phyloP scores from a whole-genome alignment of 352 stramenopile genomes.

The Phytophthora cactorum region DNA sequence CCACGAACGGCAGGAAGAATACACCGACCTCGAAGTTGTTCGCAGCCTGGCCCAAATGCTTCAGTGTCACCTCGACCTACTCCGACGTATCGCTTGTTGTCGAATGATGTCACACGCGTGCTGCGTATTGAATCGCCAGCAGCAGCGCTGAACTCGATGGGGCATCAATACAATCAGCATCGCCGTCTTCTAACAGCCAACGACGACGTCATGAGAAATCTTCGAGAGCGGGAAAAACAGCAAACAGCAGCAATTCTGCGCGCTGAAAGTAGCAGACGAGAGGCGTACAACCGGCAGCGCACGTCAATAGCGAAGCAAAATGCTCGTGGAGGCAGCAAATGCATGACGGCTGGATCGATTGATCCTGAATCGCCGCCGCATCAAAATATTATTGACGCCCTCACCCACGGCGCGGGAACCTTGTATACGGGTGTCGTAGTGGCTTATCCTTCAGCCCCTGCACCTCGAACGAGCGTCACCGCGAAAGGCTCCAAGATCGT shows the following conservation, averaged over 20 bases:
- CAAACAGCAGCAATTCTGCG: conserved; percentile 35
- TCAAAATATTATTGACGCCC: conserved; percentile 39
- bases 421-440: conserved; percentile 43
- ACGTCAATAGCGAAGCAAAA: conserved; percentile 1
- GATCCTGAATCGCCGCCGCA: conserved; percentile 9
- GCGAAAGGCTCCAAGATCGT: conserved; percentile 21
- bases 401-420: conserved; percentile 28
- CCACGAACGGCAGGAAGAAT: conserved; percentile 16
- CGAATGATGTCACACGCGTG: conserved; percentile 57
- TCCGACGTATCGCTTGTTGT: conserved; percentile 55
- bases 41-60: conserved; percentile 2
- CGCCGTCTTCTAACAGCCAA: conserved; percentile 20
- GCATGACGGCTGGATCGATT: conserved; percentile 15
- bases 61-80: conserved; percentile 12
- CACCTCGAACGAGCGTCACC: conserved; percentile 6
- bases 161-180: conserved; percentile 17
- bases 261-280: conserved; percentile 31
- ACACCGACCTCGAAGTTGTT: conserved; percentile 18
- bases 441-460: conserved; percentile 1
- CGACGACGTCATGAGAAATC: conserved; percentile 37
- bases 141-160: conserved; percentile 21
- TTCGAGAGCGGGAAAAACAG: conserved; percentile 37
- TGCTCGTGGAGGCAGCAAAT: conserved; percentile 10
- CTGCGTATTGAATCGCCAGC: conserved; percentile 54
- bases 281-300: conserved; percentile 19